Conservation (phyloP, 2,329 filamentous ascomycete species). For the Onygena corvina region DNA sequence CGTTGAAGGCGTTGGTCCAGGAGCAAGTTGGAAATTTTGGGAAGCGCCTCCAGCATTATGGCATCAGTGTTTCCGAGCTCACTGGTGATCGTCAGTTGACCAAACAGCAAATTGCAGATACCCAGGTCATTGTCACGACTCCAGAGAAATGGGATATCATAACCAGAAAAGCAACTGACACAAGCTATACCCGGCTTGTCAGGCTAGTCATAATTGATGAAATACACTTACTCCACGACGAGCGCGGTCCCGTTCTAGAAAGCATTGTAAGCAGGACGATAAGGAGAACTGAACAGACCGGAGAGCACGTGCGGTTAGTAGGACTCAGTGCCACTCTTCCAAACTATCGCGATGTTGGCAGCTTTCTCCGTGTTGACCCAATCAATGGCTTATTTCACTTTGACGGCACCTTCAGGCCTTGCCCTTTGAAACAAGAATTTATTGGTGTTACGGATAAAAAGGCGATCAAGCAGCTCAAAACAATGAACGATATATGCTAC, state of each 20-base stretch:
- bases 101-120: slow-evolving; percentile 96
- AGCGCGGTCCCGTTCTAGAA: slow-evolving; percentile 89
- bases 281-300: slow-evolving; percentile 82
- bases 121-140: slow-evolving; percentile 94
- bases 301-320: slow-evolving; percentile 80
- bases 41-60: slow-evolving; percentile 76
- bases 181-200: slow-evolving; percentile 95
- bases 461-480: slow-evolving; percentile 96
- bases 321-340: slow-evolving; percentile 90
- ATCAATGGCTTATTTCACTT: slow-evolving; percentile 89
- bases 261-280: slow-evolving; percentile 95
- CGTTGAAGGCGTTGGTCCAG: slow-evolving; percentile 87
- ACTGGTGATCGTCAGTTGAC: slow-evolving; percentile 96
- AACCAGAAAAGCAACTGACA: slow-evolving; percentile 90
- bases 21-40: slow-evolving; percentile 98
- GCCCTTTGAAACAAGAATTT: slow-evolving; percentile 90
- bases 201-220: slow-evolving; percentile 94
- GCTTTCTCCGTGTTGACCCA: slow-evolving; percentile 80
- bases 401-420: slow-evolving; percentile 84
- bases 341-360: slow-evolving; percentile 92
- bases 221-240: slow-evolving; percentile 93
- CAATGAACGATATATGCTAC: slow-evolving; percentile 98
- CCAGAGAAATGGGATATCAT: slow-evolving; percentile 99
- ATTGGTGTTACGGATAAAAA: slow-evolving; percentile 96
- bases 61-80: slow-evolving; percentile 85